Conservation (phyloP, 306 rosid species). For the Quercus variabilis region DNA sequence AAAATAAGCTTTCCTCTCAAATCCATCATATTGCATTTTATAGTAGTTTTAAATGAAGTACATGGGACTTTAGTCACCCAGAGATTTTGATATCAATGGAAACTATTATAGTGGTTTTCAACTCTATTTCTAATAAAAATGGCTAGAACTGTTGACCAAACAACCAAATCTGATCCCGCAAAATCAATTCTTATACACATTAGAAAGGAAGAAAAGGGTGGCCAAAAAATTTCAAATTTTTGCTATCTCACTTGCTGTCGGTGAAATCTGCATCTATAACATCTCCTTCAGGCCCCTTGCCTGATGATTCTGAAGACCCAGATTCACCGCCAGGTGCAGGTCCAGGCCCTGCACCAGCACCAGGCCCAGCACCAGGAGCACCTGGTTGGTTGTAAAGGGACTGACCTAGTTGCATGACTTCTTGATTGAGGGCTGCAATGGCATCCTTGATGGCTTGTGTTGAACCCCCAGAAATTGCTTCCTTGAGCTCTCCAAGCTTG, state of each 20-base stretch:
- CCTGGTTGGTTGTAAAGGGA: constrained; percentile 91
- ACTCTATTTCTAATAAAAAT: no score
- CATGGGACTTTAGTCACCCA: no score
- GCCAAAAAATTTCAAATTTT: no score
- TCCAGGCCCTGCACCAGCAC: constrained; percentile 37
- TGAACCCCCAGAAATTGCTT: constrained; percentile 67
- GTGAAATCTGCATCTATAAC: constrained; percentile 86
- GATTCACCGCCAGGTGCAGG: constrained; percentile 59
- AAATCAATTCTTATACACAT: no score
- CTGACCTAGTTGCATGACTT: constrained; percentile 93
- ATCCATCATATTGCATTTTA: no score
- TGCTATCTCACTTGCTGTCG: constrained; percentile 51
- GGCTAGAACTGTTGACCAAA: no score
- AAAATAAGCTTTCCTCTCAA: no score
- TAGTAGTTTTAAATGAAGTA: no score
- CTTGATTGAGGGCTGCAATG: constrained; percentile 89
- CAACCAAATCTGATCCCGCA: no score
- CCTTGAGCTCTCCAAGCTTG: constrained; percentile 75
- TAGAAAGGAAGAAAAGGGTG: no score
- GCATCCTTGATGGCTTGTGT: constrained; percentile 79
- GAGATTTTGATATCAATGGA: no score
- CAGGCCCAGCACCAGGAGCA: constrained; percentile 29
- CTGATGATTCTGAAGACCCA: constrained; percentile 61
- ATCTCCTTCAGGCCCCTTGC: constrained; percentile 75
- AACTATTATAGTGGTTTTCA: no score